Conservation (phyloP, 768 basidiomycete genomes). For the Amanita rimosa region DNA sequence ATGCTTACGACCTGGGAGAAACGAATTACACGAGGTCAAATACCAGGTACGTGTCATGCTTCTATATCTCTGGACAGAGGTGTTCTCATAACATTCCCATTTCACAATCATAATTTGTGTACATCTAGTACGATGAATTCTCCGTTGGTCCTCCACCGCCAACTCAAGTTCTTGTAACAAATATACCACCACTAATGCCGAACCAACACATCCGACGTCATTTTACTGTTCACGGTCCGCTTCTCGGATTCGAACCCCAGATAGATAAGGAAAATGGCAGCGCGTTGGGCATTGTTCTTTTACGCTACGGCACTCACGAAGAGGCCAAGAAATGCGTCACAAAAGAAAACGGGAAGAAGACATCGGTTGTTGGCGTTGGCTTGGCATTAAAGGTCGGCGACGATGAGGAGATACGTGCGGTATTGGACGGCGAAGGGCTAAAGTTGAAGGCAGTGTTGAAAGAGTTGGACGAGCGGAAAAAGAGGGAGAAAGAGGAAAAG, state of each 20-base stretch:
- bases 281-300: slow-evolving; percentile 70
- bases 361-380: slow-evolving; percentile 27
- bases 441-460: slow-evolving; percentile 54
- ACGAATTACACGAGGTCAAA: slow-evolving; percentile 30
- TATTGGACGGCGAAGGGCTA: slow-evolving; percentile 68
- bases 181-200: slow-evolving; percentile 63
- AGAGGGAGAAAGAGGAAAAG: slow-evolving; percentile 36
- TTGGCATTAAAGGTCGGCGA: slow-evolving; percentile 18
- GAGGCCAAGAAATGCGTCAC: slow-evolving; percentile 60
- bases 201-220: slow-evolving; percentile 52
- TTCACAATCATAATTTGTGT: background rate
- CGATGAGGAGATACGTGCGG: slow-evolving; percentile 57
- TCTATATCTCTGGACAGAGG: background rate
- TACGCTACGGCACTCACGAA: slow-evolving; percentile 54
- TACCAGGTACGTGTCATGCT: slow-evolving; percentile 38
- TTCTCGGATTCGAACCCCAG: slow-evolving; percentile 64
- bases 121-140: slow-evolving; percentile 57
- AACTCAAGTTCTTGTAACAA: slow-evolving; percentile 58
- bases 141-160: slow-evolving; percentile 68
- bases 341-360: slow-evolving; percentile 54
- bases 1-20: slow-evolving; percentile 12
- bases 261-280: slow-evolving; percentile 74
- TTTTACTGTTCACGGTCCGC: slow-evolving; percentile 49
- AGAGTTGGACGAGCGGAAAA: slow-evolving; percentile 48
- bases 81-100: background rate